Conservation (phyloP, 2,329 filamentous ascomycete genomes). For the Hirsutella thompsonii region DNA sequence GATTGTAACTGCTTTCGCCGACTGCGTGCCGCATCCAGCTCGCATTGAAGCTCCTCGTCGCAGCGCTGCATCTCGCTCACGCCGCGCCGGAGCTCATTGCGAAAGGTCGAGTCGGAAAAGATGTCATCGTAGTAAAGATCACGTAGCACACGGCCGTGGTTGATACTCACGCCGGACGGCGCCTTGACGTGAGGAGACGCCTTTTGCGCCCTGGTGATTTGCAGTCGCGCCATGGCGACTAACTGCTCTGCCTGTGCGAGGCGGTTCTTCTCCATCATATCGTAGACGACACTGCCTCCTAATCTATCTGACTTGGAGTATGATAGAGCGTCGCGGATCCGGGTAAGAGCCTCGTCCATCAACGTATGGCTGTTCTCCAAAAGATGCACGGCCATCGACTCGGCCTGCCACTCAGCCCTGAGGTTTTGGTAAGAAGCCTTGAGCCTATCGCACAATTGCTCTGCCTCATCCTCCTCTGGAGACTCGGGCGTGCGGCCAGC, state of each 20-base stretch:
- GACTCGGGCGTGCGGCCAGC: conserved; percentile 36
- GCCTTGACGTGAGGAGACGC: conserved; percentile 23
- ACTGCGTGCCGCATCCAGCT: conserved; percentile 18
- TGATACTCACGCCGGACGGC: conserved; percentile 28
- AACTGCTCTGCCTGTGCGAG: conserved; percentile 32
- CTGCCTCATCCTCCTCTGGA: conserved; percentile 37
- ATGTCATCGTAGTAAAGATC: conserved; percentile 44
- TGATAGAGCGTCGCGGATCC: conserved; percentile 28
- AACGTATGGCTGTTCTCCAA: conserved; percentile 24
- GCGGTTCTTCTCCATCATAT: conserved; percentile 40
- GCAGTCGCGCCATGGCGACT: conserved; percentile 25
- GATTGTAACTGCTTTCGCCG: conserved; percentile 15
- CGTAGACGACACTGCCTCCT: conserved; percentile 31
- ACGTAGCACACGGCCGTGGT: conserved; percentile 30
- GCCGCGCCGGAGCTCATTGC: conserved; percentile 34
- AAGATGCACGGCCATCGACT: conserved; percentile 26
- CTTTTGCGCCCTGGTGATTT: conserved; percentile 25
- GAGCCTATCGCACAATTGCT: conserved; percentile 22
- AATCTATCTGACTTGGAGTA: conserved; percentile 33
- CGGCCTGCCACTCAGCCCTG: conserved; percentile 21
- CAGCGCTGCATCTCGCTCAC: conserved; percentile 22
- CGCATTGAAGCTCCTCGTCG: conserved; percentile 15
- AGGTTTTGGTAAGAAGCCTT: conserved; percentile 23
- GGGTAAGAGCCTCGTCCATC: conserved; percentile 19
- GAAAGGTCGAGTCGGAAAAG: conserved; percentile 37